phyloP scores from a whole-genome alignment of 176 grass and related monocot genomes.

The Zoysia japonica region DNA sequence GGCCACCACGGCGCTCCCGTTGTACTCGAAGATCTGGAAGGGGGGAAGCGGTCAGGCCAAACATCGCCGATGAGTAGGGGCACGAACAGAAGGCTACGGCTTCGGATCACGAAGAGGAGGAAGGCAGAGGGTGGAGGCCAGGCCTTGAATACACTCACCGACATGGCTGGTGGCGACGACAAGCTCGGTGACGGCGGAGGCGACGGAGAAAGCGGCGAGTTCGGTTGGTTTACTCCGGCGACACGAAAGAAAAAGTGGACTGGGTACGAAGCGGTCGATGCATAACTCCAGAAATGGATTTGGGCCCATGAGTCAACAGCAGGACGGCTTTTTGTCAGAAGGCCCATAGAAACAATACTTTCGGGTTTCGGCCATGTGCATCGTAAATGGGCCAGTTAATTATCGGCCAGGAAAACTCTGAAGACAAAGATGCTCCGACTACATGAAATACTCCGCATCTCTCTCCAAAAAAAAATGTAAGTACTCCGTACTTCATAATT shows the following conservation, averaged over 20 bases:
- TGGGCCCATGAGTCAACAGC: background rate
- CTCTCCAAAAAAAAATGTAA: too few species aligned
- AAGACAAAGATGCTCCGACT: too few species aligned
- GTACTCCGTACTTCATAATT: too few species aligned
- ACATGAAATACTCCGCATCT: too few species aligned
- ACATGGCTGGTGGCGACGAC: constrained; percentile 43
- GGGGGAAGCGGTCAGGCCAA: background rate
- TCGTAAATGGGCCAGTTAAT: too few species aligned
- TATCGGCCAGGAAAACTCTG: too few species aligned
- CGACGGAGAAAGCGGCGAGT: constrained; percentile 12
- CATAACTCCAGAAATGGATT: background rate
- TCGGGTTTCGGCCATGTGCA: too few species aligned
- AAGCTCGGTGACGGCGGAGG: background rate
- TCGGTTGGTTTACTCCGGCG: constrained; percentile 31
- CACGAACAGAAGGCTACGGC: background rate
- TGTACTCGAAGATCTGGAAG: constrained; percentile 93
- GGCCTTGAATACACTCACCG: constrained; percentile 41
- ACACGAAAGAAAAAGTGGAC: background rate
- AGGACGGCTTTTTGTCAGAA: background rate
- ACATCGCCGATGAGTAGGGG: constrained; percentile 7
- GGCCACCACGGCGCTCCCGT: constrained; percentile 83
- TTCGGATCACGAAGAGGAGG: background rate
- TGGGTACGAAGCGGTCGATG: background rate
- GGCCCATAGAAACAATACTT: background rate
- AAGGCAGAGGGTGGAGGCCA: background rate